Evolutionary conservation across 225 moss, liverwort and hornwort species (phyloP), one percentile per base, ranked within the genome.

Genomic region (Polytrichum commune): DNA sequence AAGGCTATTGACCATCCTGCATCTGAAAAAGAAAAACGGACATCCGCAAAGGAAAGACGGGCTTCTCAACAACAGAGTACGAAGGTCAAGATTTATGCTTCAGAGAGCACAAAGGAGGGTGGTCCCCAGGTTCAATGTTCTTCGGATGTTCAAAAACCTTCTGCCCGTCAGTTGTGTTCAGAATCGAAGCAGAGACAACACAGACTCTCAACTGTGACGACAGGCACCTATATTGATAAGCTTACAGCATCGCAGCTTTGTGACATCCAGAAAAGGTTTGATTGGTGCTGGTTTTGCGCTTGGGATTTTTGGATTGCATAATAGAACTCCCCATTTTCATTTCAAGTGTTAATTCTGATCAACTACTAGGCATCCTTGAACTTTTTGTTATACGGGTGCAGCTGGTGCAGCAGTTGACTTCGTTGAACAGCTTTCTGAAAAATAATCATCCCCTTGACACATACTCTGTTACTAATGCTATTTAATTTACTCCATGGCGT

Each of bases 241-340:
- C 25, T 65, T 65, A 66, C 80, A 54, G 18, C 72, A 19, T 5
- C 69, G 55, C 77, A 74, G 61, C 57, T 80, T 0, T 53, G 56
- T 69, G 85, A 82, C 27, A 82, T 86, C 0, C 75, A 82, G 9
- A 82, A 60, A 58, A 82, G 85, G 85, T 85, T 64, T 55, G 64
- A 25, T 60, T 27, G 6, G 55, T 46, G 46, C 46, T 46, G 46
- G 46, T 13, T 46, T 46, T 16, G 13, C 13, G 46, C 16, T 46
- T 46, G 46, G 46, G 46, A 46, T 4, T 46, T 33, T 46, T 46
- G 46, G 46, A 46, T 46, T 16, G 13, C 46, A 46, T 4, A 13
- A 46, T 13, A 46, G 3, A 46, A 54, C 20, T 67, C 53, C 24
- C 33, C 53, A 35, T 22, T 35, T 19, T 74, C 1, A 58, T 65